Conservation (phyloP, 805 yeast genomes). For the Wickerhamiella spandovensis region DNA sequence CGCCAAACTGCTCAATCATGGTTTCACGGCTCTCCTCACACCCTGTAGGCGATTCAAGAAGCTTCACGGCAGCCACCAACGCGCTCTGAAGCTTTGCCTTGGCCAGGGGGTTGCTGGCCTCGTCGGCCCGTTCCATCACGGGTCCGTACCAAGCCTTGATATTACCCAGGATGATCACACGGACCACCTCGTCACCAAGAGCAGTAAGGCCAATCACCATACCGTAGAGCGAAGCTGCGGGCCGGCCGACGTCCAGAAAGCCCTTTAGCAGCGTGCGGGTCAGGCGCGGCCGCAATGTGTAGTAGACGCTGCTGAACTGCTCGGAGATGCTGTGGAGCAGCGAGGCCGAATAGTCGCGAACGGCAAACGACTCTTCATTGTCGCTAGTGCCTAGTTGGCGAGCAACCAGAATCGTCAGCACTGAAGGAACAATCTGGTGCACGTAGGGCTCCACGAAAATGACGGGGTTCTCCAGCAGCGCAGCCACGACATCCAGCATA, state of each 20-base stretch:
- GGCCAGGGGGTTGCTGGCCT: constrained; percentile 11
- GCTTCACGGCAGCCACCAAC: constrained; percentile 13
- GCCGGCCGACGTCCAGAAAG: constrained; percentile 68
- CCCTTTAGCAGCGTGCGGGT: constrained; percentile 88
- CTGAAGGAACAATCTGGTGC: constrained; percentile 94
- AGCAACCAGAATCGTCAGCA: constrained; percentile 76
- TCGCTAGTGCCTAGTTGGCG: constrained; percentile 60
- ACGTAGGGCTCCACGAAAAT: constrained; percentile 89
- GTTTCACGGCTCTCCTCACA: not conserved
- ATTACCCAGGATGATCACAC: constrained; percentile 75
- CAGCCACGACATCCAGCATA: constrained; percentile 79
- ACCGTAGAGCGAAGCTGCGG: constrained; percentile 86
- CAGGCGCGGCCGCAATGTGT: constrained; percentile 82
- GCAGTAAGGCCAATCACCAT: constrained; percentile 73
- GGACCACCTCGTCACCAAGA: constrained; percentile 75
- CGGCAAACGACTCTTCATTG: constrained; percentile 34
- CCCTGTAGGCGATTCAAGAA: constrained; percentile 8
- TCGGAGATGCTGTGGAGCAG: constrained; percentile 65
- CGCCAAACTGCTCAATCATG: not conserved
- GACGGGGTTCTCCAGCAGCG: constrained; percentile 68
- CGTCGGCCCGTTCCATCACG: constrained; percentile 35
- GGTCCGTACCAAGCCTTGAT: constrained; percentile 55
- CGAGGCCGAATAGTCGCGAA: constrained; percentile 81
- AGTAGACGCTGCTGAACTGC: constrained; percentile 71
- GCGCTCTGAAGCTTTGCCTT: constrained; percentile 15